Evolutionary conservation across 371 early-diverging fungal species (phyloP), one percentile per base, ranked within the genome.

Genomic region (Mortierella polycephala): DNA sequence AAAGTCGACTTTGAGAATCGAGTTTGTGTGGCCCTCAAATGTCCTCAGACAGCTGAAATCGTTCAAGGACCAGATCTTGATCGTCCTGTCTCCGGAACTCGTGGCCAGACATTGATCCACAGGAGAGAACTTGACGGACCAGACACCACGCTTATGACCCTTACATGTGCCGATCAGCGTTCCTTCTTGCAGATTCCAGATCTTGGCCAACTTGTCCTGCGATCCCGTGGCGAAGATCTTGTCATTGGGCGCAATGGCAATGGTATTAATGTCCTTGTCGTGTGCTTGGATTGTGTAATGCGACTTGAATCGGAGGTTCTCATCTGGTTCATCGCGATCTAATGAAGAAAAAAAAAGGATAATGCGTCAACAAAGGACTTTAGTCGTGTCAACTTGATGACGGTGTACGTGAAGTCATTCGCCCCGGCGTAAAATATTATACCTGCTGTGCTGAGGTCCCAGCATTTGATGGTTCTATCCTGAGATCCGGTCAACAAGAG

Each of bases 261-360:
- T 88, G 2, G 96, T 87, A 76, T 99, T 98, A 79, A 99, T 97
- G 79, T 99, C 99, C 85, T 96, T 97, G 41, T 97, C 99, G 84
- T 99, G 99, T 0, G 97, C 98, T 75, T 92, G 92, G 82, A 95
- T 88, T 21, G 97, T 98, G 75, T 90, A 98, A 42, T 88, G 80
- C 1, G 97, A 86, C 62, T 87, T 90, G 53, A 88, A 87, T 7
- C 83, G 85, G 16, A 81, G 71, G 4, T 83, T 74, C 54, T 85
- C 86, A 54, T 83, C 72, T 3, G 83, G 81, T 23, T 71, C 70
- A 37, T 83, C 83, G 18, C 84, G 64, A 62, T 88, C 86, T 81
- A 54, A 20, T 4, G 5, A 8, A 54, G n/a, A 10, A 11, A 45
- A 55, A 57, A 41, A 7, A 16, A n/a, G n/a, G n/a, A 52, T 6